Evolutionary conservation across 495 filamentous ascomycete genomes (phyloP).

Genomic region (Chaetomium cochliodes): DNA sequence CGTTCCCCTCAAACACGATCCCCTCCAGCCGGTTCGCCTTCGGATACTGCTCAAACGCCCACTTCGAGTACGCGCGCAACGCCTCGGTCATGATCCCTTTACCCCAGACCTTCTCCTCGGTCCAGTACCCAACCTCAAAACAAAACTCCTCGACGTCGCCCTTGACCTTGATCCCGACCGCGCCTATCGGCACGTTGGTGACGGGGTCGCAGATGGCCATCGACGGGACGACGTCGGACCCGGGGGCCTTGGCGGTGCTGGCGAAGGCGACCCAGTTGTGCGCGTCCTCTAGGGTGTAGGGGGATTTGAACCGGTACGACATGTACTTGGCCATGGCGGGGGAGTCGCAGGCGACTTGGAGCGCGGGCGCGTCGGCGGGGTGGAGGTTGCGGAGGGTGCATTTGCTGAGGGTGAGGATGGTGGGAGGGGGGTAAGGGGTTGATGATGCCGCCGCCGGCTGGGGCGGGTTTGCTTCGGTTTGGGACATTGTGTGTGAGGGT

Average conservation of each 20-base stretch:
- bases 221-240: conserved; percentile 23
- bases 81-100: conserved; percentile 39
- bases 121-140: conserved; percentile 44
- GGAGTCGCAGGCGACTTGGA: conserved; percentile 33
- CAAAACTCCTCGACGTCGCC: conserved; percentile 36
- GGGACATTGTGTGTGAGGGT: neutral
- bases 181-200: conserved; percentile 32
- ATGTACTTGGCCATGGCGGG: conserved; percentile 37
- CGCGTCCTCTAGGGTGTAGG: conserved; percentile 39
- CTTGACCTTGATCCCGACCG: conserved; percentile 34
- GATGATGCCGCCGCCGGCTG: neutral
- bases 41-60: conserved; percentile 38
- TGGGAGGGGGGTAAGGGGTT: conserved; percentile 15
- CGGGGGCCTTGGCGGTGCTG: neutral
- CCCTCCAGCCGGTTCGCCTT: conserved; percentile 40
- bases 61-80: conserved; percentile 28
- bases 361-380: conserved; percentile 31
- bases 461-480: neutral
- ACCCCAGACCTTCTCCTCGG: conserved; percentile 40
- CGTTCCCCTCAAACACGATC: conserved; percentile 33
- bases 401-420: conserved; percentile 18
- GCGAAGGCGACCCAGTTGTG: conserved; percentile 29
- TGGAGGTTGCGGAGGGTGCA: conserved; percentile 36
- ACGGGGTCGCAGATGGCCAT: conserved; percentile 37
- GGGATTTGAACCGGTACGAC: conserved; percentile 38